A percentile compares a stretch with the other conserved stretches of the same genome.
phyloP scores from a whole-genome alignment of 2,329 filamentous ascomycete species.

The Ophiocordyceps unilateralis region DNA sequence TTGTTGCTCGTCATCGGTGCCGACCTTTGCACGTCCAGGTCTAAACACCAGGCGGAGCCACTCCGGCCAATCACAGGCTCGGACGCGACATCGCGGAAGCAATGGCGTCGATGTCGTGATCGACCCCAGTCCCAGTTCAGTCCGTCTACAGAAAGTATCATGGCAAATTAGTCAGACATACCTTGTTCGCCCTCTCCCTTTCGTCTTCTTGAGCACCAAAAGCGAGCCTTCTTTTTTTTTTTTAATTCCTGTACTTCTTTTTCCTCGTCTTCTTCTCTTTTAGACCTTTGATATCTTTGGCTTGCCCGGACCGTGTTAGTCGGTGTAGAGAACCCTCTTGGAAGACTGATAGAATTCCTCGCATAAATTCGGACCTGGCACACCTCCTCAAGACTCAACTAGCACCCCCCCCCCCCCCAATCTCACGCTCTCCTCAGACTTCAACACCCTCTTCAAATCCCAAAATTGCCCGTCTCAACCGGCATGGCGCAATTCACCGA shows the following conservation, averaged over 20 bases:
- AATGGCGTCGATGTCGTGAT: conserved; percentile 37
- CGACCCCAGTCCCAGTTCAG: conserved; percentile 17
- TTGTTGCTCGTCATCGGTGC: not conserved
- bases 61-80: conserved; percentile 17
- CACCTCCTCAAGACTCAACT: not conserved
- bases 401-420: not conserved
- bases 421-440: not conserved
- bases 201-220: not conserved
- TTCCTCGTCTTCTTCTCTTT: not conserved
- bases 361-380: not conserved
- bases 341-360: not conserved
- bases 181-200: not conserved
- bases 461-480: no score
- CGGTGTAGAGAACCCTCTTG: not conserved
- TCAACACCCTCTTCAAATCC: not conserved
- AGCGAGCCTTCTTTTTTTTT: not conserved
- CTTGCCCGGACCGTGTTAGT: not conserved
- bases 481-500: conserved; percentile 17
- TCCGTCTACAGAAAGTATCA: conserved; percentile 6
- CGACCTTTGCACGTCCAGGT: not conserved
- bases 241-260: not conserved
- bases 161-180: not conserved
- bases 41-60: conserved; percentile 6
- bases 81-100: conserved; percentile 24
- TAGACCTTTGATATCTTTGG: no score